A percentile compares a stretch with the other conserved stretches of the same genome.
Conservation (phyloP, 1,139 yeast genomes). For the Geotrichum cucujoidarum region DNA sequence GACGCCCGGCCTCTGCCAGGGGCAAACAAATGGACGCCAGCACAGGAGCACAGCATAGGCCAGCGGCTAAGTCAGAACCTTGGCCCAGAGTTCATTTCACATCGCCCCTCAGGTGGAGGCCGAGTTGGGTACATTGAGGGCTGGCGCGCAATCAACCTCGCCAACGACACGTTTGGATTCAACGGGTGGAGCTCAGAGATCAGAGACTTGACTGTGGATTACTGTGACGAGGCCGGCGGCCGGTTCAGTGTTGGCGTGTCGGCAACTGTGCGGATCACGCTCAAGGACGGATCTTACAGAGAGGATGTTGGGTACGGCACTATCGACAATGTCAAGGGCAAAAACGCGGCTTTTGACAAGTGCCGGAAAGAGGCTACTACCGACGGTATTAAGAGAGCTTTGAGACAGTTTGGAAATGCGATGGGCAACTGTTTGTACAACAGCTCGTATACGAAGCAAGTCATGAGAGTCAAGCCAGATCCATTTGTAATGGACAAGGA, state of each 20-base stretch:
- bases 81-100: slow-evolving; percentile 88
- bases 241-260: slow-evolving; percentile 54
- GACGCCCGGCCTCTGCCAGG: not conserved
- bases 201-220: slow-evolving; percentile 35
- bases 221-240: slow-evolving; percentile 38
- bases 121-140: slow-evolving; percentile 43
- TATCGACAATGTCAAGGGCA: slow-evolving; percentile 57
- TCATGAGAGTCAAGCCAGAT: slow-evolving; percentile 42
- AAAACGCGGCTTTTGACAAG: slow-evolving; percentile 68
- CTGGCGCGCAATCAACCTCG: slow-evolving; percentile 46
- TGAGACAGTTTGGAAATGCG: slow-evolving; percentile 72
- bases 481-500: slow-evolving; percentile 10
- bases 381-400: slow-evolving; percentile 69
- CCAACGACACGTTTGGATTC: slow-evolving; percentile 62
- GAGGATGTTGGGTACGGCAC: slow-evolving; percentile 78
- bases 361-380: slow-evolving; percentile 74
- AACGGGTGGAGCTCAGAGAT: slow-evolving; percentile 62
- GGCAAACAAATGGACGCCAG: slow-evolving; percentile 6
- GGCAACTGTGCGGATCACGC: slow-evolving; percentile 62
- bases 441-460: slow-evolving; percentile 47
- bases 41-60: slow-evolving; percentile 21
- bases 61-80: slow-evolving; percentile 36
- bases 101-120: slow-evolving; percentile 56
- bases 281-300: slow-evolving; percentile 66
- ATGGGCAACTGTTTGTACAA: slow-evolving; percentile 75